phyloP scores from a whole-genome alignment of 2,329 filamentous ascomycete species.

The Chaetomiaceae sp. region DNA sequence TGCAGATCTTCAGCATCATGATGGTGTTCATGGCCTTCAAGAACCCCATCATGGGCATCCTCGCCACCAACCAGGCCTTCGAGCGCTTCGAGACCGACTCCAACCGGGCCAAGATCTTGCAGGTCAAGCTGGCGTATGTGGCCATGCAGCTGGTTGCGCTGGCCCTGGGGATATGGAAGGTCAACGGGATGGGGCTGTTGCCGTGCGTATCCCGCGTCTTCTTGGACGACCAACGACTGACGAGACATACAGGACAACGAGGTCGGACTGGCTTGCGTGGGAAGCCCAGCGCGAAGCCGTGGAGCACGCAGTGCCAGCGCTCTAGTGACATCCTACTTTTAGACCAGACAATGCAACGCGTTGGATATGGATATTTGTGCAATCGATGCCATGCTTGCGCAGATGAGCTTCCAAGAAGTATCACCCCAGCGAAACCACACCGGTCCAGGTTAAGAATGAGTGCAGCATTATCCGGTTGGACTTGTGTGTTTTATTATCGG shows the following conservation, averaged over 20 bases:
- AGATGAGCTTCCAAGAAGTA: no score
- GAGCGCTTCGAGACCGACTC: slow-evolving; percentile 81
- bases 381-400: no score
- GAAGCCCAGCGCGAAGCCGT: slow-evolving; percentile 68
- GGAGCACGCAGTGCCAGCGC: slow-evolving; percentile 60
- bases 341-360: neutral
- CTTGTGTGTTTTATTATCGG: no score
- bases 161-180: slow-evolving; percentile 88
- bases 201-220: slow-evolving; percentile 55
- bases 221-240: slow-evolving; percentile 26
- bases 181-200: slow-evolving; percentile 91
- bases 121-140: slow-evolving; percentile 84
- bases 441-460: no score
- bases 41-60: slow-evolving; percentile 79
- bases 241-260: slow-evolving; percentile 64
- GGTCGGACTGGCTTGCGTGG: slow-evolving; percentile 97
- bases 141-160: slow-evolving; percentile 80
- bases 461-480: no score
- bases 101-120: slow-evolving; percentile 67
- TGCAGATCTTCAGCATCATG: slow-evolving; percentile 99
- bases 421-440: no score
- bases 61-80: slow-evolving; percentile 83
- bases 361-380: neutral
- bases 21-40: slow-evolving; percentile 99
- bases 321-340: slow-evolving; percentile 33